Evolutionary conservation across 2,329 filamentous ascomycete genomes (phyloP), one percentile per base, ranked within the genome.

Genomic region (Escovopsis sp.): DNA sequence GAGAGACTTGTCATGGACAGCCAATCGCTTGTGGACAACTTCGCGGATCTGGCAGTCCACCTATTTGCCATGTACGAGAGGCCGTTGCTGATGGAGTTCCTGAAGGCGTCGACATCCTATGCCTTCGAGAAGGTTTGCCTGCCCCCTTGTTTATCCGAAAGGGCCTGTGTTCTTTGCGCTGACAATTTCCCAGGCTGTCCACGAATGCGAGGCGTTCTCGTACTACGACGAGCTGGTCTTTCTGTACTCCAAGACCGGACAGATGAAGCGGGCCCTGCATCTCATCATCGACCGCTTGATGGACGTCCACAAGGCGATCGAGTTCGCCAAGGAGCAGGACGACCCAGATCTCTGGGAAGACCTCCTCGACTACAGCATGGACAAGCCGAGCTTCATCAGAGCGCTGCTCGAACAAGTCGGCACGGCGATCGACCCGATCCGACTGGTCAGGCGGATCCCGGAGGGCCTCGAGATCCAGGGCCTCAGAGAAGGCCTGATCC

Each of bases 201-300:
- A 66, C 72, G 77, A 93, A 53, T 98, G 91, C 56, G 87, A 96
- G 60, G 66, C 70, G 12, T 73, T 76, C 50, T 78, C 82, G 50
- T 96, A 84, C 60, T 83, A 93, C 39, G 83, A 86, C 33, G 91
- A 98, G 58, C 74, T 96, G n/a, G 89, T 98, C 12, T 91, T 91
- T 55, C 75, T 98, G 2, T 82, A 96, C 53, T 93, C 87, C 46
- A 95, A 95, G 59, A 96, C 87, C 0, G 91, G 91, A 0, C 81
- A 95, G 59, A 91, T 86, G 52, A 94, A 95, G 60, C 79, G 84
- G 11, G 93, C 93, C 0, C 68, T 98, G 3, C 88, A 82, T 53
- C 74, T 98, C 41, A 96, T 98, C 55, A 93, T 96, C 48, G 86
- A 94, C 53, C 80, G 86, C n/a, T 72, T 98, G 5, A 80, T 80